A percentile compares a stretch with the other conserved stretches of the same genome.
Evolutionary conservation across 2,329 filamentous ascomycete species (phyloP).

Genomic region (Colletotrichum sp.): DNA sequence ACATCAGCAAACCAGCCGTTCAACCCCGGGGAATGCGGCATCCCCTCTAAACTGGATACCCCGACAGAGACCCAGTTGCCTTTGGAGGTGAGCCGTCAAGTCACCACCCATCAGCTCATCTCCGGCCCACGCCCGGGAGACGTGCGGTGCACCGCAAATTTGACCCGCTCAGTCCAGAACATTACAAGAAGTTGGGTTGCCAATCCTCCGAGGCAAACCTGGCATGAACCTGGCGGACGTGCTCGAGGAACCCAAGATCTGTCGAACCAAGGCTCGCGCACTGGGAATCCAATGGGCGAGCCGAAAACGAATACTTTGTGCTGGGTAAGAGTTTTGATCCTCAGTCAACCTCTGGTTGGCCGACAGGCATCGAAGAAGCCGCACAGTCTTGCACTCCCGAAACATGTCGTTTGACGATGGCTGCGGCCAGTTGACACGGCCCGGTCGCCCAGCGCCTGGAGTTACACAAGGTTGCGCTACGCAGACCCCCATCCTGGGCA

Average conservation of each 20-base stretch:
- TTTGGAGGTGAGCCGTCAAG: background rate
- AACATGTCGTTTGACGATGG: constrained; percentile 9
- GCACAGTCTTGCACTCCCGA: background rate
- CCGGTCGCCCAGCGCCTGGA: background rate
- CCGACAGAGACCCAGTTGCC: background rate
- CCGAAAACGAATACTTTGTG: background rate
- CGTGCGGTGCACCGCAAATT: background rate
- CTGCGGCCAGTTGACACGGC: constrained; percentile 4
- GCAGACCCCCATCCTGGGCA: background rate
- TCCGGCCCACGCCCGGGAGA: background rate
- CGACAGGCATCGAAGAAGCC: background rate
- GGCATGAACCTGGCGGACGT: background rate
- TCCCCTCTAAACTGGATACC: background rate
- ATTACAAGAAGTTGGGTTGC: background rate
- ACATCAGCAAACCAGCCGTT: background rate
- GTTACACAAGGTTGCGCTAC: background rate
- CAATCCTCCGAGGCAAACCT: background rate
- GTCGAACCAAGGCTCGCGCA: background rate
- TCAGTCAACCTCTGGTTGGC: background rate
- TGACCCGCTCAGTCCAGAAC: background rate
- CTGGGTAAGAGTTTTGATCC: background rate
- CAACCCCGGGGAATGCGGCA: constrained; percentile 9
- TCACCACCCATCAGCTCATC: constrained; percentile 1
- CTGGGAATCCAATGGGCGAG: background rate
- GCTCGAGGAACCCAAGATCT: background rate